phyloP scores from a whole-genome alignment of 352 stramenopile genomes.

The Phytophthora niederhauseri region DNA sequence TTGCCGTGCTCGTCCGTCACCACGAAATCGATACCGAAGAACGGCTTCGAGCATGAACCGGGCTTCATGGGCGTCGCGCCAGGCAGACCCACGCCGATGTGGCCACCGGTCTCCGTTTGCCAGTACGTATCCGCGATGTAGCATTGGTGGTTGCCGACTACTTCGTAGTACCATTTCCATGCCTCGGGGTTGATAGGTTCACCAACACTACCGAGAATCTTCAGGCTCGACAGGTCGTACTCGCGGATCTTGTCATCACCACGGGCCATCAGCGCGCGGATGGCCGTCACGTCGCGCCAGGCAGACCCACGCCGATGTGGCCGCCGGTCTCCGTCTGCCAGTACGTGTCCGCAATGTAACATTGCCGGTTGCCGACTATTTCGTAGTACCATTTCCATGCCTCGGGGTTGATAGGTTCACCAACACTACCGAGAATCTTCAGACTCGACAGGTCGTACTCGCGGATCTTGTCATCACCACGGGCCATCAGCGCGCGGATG shows the following conservation, averaged over 20 bases:
- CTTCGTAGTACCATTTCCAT: conserved; percentile 97
- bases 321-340: conserved; percentile 98
- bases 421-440: conserved; percentile 96
- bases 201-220: conserved; percentile 96
- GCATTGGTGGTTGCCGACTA: conserved; percentile 87
- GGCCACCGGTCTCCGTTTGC: conserved; percentile 97
- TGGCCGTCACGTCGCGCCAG: too few relatives aligned
- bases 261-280: conserved; percentile 97
- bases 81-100: conserved; percentile 95
- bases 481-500: conserved; percentile 97
- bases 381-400: conserved; percentile 97
- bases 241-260: conserved; percentile 91
- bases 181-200: conserved; percentile 98
- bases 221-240: conserved; percentile 68
- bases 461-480: conserved; percentile 90
- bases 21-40: conserved; percentile 95
- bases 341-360: conserved; percentile 97
- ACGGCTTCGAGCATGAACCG: conserved; percentile 94
- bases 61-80: conserved; percentile 91
- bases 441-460: conserved; percentile 78
- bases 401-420: conserved; percentile 99
- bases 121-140: conserved; percentile 97
- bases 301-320: conserved; percentile 95
- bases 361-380: conserved; percentile 83
- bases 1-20: conserved; percentile 84